Percentiles rank a stretch among this genome's conserved stretches.
phyloP scores from a whole-genome alignment of 148 eudicot genomes.

The Limonium bicolor region DNA sequence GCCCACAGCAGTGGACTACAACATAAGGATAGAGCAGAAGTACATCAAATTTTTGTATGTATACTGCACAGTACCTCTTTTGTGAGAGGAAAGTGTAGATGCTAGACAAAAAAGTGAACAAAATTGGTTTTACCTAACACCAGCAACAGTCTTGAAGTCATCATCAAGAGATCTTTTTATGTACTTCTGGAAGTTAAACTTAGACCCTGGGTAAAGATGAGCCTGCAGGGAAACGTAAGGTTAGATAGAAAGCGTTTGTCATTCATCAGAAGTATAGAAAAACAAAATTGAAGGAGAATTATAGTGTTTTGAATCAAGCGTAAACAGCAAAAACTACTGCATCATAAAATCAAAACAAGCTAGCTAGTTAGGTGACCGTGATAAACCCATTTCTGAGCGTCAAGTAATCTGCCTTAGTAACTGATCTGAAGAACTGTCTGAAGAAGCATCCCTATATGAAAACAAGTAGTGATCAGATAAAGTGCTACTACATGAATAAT shows the following conservation, averaged over 20 bases:
- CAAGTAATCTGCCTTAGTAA: slow-evolving; percentile 57
- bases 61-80: too few relatives aligned
- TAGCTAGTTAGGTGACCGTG: slow-evolving; percentile 27
- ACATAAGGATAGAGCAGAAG: background rate
- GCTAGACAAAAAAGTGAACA: background rate
- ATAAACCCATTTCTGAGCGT: slow-evolving; percentile 73
- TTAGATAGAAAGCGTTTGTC: too few relatives aligned
- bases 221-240: too few relatives aligned
- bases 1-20: slow-evolving; percentile 80
- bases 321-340: too few relatives aligned
- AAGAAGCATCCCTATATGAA: slow-evolving; percentile 62
- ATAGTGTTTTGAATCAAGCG: too few relatives aligned
- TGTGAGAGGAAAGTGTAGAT: too few relatives aligned
- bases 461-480: too few relatives aligned
- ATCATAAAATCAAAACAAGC: too few relatives aligned
- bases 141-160: slow-evolving; percentile 90
- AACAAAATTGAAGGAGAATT: too few relatives aligned
- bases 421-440: slow-evolving; percentile 61
- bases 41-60: too few relatives aligned
- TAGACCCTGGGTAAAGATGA: slow-evolving; percentile 85
- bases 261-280: too few relatives aligned
- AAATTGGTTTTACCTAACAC: slow-evolving; percentile 49
- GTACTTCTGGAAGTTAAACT: slow-evolving; percentile 89
- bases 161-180: slow-evolving; percentile 94
- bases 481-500: too few relatives aligned